Evolutionary conservation across 768 basidiomycete species (phyloP).

Genomic region (Trametes cinnabarina): DNA sequence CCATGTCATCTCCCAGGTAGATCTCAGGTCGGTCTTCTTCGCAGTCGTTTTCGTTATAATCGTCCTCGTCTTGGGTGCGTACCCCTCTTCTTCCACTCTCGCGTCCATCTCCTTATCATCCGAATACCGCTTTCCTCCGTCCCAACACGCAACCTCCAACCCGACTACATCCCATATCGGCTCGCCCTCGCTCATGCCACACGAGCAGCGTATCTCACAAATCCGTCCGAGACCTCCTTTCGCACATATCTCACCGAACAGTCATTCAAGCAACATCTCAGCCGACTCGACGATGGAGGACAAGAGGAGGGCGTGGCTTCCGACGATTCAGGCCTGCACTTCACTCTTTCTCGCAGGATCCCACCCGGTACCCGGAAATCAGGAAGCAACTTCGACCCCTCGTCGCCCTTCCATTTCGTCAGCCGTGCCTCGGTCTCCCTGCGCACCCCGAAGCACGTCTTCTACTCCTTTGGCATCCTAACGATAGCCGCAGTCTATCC

Average conservation of each 20-base stretch:
- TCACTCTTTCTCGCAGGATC: slow-evolving; percentile 23
- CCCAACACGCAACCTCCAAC: background rate
- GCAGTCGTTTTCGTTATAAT: slow-evolving; percentile 67
- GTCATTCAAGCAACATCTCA: slow-evolving; percentile 92
- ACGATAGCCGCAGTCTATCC: slow-evolving; percentile 80
- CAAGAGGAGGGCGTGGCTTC: slow-evolving; percentile 47
- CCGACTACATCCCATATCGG: background rate
- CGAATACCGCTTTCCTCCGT: background rate
- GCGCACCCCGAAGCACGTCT: slow-evolving; percentile 86
- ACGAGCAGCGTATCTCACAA: slow-evolving; percentile 83
- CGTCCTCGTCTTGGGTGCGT: slow-evolving; percentile 69
- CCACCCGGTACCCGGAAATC: slow-evolving; percentile 17
- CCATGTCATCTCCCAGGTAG: slow-evolving; percentile 51
- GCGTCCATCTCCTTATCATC: slow-evolving; percentile 8
- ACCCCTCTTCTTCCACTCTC: slow-evolving; percentile 10
- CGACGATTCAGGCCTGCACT: slow-evolving; percentile 29
- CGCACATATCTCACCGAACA: slow-evolving; percentile 95
- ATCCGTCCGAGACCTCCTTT: slow-evolving; percentile 92
- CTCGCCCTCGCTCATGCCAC: slow-evolving; percentile 9
- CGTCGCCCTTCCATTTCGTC: slow-evolving; percentile 75
- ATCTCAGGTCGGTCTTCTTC: slow-evolving; percentile 70
- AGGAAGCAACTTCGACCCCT: slow-evolving; percentile 24
- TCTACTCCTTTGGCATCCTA: slow-evolving; percentile 83
- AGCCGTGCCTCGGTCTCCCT: slow-evolving; percentile 91
- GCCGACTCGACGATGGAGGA: slow-evolving; percentile 68